A percentile compares a stretch with the other conserved stretches of the same genome.
Evolutionary conservation across 352 stramenopile species (phyloP).

Genomic region (Plasmopara muralis): DNA sequence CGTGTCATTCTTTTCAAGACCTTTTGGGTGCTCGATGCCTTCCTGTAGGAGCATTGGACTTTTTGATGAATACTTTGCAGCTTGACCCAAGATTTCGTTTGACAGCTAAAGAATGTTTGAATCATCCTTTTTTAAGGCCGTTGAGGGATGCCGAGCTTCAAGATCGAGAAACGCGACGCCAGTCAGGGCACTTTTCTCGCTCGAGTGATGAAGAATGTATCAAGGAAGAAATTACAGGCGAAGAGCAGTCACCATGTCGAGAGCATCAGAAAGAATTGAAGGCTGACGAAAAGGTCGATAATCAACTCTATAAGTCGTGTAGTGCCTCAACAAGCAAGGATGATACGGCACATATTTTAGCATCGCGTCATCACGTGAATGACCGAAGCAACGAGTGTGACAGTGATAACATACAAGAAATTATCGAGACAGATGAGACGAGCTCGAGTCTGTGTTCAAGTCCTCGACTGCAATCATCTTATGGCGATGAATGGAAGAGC

Average conservation of each 20-base stretch:
- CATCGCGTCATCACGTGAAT: conserved; percentile 7
- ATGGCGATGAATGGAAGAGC: neutral
- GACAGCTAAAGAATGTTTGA: conserved; percentile 42
- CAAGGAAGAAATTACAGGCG: conserved; percentile 67
- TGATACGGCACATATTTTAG: conserved; percentile 6
- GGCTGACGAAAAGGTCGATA: conserved; percentile 11
- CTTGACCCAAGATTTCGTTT: conserved; percentile 53
- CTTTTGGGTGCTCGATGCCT: conserved; percentile 36
- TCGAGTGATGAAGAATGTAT: conserved; percentile 55
- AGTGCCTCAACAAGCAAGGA: conserved; percentile 28
- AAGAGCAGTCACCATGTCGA: conserved; percentile 11
- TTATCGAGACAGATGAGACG: conserved; percentile 60
- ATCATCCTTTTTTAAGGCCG: conserved; percentile 48
- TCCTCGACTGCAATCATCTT: neutral
- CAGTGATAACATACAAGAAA: conserved; percentile 75
- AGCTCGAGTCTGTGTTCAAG: too few relatives aligned
- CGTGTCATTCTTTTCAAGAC: conserved; percentile 41
- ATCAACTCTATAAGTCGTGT: conserved; percentile 13
- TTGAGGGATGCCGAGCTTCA: conserved; percentile 47
- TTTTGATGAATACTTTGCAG: conserved; percentile 50
- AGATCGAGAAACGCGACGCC: conserved; percentile 35
- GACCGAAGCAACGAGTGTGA: conserved; percentile 39
- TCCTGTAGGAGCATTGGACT: conserved; percentile 60
- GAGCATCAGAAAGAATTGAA: conserved; percentile 13
- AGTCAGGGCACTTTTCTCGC: conserved; percentile 4